Base-by-base conservation (phyloP, 2,329 filamentous ascomycete species). In the Fusarium sp. region DNA sequence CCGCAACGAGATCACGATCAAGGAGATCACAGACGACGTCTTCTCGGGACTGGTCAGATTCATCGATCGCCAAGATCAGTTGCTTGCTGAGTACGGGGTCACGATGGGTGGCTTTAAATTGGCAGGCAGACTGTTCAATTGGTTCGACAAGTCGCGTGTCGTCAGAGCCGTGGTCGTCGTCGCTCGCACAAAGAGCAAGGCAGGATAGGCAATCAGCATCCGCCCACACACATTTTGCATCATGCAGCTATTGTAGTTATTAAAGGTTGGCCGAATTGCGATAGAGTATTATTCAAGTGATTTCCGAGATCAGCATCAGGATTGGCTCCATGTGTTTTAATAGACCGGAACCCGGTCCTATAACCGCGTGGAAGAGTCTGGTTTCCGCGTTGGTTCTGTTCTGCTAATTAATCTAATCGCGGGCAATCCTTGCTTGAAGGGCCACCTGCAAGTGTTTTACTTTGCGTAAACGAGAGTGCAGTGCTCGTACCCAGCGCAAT, bases 11-110 rank as follows among this genome's bases (percentile, higher is more conserved):
- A 82, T 87, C 41, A 74, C 76, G 25, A 78, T 87, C 2, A 74
- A 75, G 17, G 86, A 88, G 68, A 77, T 88, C 19, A 85, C 85
- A 3, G 77, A 81, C 7, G 74, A 86, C 62, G 85, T 87, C 0
- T 88, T 88, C 68, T 65, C 74, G 0, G 84, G 84, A 0, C 71
- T 88, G 17, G 79, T 82, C 6, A 67, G 52, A 2, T 86, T 82
- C 56, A 73, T 88, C 25, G 71, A 73, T 19, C 57, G 56, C 8
- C 80, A 81, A 39, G 77, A 79, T 15, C 58, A 64, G 8, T 71
- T 75, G 0, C 57, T 81, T 32, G 69, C 71, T 15, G 73, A 73
- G 23, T 79, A 81, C 14, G 78, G 79, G 0, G 75, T 82, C 30
- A 76, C 76, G 0, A 57, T 81, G 49, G 77, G 75, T 0, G 78